phyloP scores from a whole-genome alignment of 768 basidiomycete species.

The Paxillus rubicundulus region DNA sequence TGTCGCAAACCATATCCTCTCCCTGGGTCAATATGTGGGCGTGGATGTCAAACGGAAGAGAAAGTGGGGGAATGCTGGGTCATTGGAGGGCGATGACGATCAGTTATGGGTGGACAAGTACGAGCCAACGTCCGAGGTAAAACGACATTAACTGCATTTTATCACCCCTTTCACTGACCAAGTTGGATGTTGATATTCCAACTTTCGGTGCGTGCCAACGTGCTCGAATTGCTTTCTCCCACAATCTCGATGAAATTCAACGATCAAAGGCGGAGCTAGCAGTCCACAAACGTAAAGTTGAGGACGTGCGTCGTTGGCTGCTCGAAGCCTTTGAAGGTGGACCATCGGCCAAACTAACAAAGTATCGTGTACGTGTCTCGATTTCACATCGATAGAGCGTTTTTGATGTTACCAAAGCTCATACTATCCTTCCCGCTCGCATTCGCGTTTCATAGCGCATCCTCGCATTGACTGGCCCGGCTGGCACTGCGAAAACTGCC shows the following conservation, averaged over 20 bases:
- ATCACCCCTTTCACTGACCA: not conserved
- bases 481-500: slow-evolving; percentile 89
- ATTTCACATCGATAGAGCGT: not conserved
- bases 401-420: not conserved
- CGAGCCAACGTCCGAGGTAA: slow-evolving; percentile 57
- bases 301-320: slow-evolving; percentile 75
- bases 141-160: slow-evolving; percentile 8
- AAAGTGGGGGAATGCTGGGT: slow-evolving; percentile 17
- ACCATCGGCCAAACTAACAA: slow-evolving; percentile 57
- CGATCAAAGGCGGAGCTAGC: slow-evolving; percentile 61
- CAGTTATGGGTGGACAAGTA: slow-evolving; percentile 63
- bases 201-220: no score
- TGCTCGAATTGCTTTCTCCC: no score
- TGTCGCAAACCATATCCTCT: not conserved
- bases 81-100: slow-evolving; percentile 20
- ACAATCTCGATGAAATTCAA: not conserved
- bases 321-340: slow-evolving; percentile 69
- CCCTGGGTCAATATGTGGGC: not conserved
- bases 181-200: no score
- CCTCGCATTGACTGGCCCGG: slow-evolving; percentile 81
- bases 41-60: slow-evolving; percentile 26
- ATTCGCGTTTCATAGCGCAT: slow-evolving; percentile 54
- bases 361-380: slow-evolving; percentile 63
- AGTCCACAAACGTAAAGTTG: slow-evolving; percentile 77
- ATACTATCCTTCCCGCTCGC: not conserved